Percentiles rank a stretch among this genome's conserved stretches.
Conservation (phyloP, 2,329 filamentous ascomycete genomes). For the Atkinsonella texensis region DNA sequence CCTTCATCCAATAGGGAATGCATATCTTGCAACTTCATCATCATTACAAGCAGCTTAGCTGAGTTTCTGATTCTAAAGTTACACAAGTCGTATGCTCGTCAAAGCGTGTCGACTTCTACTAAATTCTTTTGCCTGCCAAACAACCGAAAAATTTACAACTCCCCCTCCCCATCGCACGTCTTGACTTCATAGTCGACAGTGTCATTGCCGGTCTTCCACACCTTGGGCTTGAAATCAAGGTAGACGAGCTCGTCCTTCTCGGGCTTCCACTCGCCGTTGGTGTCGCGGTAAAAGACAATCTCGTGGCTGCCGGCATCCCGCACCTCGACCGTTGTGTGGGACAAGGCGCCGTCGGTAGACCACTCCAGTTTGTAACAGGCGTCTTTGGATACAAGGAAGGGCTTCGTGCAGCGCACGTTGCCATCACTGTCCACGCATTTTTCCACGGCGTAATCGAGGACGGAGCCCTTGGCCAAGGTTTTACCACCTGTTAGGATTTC, state of each 20-base stretch:
- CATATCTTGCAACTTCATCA: too few species aligned
- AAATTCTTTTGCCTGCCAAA: neutral
- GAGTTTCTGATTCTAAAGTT: neutral
- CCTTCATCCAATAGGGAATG: too few species aligned
- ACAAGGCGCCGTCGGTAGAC: constrained; percentile 24
- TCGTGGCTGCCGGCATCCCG: constrained; percentile 24
- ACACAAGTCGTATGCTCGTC: neutral
- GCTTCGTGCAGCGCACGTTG: constrained; percentile 26
- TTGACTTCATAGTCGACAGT: constrained; percentile 30
- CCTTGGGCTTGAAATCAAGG: constrained; percentile 33
- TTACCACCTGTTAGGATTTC: constrained; percentile 7
- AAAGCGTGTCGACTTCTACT: neutral
- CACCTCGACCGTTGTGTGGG: constrained; percentile 27
- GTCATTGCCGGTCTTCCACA: constrained; percentile 29
- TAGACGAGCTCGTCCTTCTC: constrained; percentile 33
- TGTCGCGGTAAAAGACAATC: constrained; percentile 32
- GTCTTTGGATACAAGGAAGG: constrained; percentile 25
- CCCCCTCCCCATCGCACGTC: constrained; percentile 5
- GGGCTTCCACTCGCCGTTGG: constrained; percentile 31
- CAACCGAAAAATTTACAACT: neutral
- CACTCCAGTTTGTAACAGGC: constrained; percentile 30
- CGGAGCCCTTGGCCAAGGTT: constrained; percentile 18
- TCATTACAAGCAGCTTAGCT: too few species aligned
- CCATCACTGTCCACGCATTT: constrained; percentile 27
- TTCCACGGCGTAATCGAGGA: constrained; percentile 30